A percentile compares a stretch with the other conserved stretches of the same genome.
Evolutionary conservation across 73 alveolate species (phyloP).

Genomic region (Paramecium sonneborni): DNA sequence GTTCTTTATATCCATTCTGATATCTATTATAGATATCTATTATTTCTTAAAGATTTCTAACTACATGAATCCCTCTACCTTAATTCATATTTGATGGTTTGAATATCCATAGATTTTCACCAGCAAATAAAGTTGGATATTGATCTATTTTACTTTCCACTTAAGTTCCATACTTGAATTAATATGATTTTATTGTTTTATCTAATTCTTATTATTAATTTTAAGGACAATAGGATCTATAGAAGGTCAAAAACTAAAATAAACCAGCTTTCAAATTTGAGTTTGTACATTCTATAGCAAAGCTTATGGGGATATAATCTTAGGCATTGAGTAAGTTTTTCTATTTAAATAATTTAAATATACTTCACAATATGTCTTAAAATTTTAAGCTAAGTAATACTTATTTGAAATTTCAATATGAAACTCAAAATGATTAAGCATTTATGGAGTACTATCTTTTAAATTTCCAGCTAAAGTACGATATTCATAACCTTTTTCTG

Average conservation of each 20-base stretch:
- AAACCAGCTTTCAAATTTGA: background rate
- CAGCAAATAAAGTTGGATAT: constrained; percentile 68
- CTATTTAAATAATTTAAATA: background rate
- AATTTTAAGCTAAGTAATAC: background rate
- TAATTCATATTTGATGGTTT: constrained; percentile 80
- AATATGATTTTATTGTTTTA: background rate
- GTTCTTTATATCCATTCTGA: constrained; percentile 35
- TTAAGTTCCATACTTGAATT: background rate
- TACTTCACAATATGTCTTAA: constrained; percentile 39
- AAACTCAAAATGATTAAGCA: constrained; percentile 64
- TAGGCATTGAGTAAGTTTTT: background rate
- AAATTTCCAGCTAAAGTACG: constrained; percentile 63
- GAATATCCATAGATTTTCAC: constrained; percentile 80
- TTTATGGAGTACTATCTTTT: background rate
- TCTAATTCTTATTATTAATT: background rate
- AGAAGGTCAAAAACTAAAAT: background rate
- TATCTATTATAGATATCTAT: constrained; percentile 66
- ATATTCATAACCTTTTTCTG: constrained; percentile 74
- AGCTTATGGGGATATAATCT: constrained; percentile 60
- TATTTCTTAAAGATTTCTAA: constrained; percentile 67
- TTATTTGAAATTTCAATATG: constrained; percentile 39
- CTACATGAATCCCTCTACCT: constrained; percentile 84
- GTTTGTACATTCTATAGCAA: constrained; percentile 41
- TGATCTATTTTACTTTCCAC: background rate
- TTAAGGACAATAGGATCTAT: background rate